Conservation (phyloP, 805 yeast genomes). For the Priceomyces carsonii region DNA sequence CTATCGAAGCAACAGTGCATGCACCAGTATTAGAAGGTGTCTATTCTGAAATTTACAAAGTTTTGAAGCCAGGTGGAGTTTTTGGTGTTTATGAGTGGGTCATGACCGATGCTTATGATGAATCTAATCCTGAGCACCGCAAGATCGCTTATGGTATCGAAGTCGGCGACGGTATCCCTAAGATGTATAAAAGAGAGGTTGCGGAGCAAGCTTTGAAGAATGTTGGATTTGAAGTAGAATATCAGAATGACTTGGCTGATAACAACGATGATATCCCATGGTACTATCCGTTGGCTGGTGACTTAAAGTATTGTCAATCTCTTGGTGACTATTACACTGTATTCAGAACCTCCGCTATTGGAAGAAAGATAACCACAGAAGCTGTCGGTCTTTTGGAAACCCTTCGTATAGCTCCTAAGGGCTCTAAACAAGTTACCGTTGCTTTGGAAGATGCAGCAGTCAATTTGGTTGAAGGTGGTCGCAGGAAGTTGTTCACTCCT, state of each 20-base stretch:
- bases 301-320: conserved; percentile 83
- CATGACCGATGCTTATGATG: conserved; percentile 93
- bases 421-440: conserved; percentile 79
- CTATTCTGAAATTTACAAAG: conserved; percentile 90
- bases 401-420: conserved; percentile 88
- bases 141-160: conserved; percentile 96
- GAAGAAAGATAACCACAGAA: conserved; percentile 83
- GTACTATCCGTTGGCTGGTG: conserved; percentile 97
- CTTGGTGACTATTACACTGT: conserved; percentile 77
- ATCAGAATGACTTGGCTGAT: conserved; percentile 81
- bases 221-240: conserved; percentile 84
- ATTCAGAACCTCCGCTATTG: conserved; percentile 83
- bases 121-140: conserved; percentile 83
- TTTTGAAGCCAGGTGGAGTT: conserved; percentile 94
- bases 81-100: conserved; percentile 99
- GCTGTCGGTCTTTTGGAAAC: conserved; percentile 81
- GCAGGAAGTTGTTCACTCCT: conserved; percentile 88
- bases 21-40: conserved; percentile 97
- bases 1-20: conserved; percentile 98
- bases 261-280: conserved; percentile 85
- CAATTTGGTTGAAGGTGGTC: conserved; percentile 92
- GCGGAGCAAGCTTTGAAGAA: conserved; percentile 83
- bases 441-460: conserved; percentile 98
- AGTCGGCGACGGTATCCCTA: conserved; percentile 98
- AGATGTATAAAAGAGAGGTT: conserved; percentile 84